Percentiles rank a stretch among this genome's conserved stretches.
phyloP scores from a whole-genome alignment of 2,329 filamentous ascomycete species.

The Fusarium sp. region DNA sequence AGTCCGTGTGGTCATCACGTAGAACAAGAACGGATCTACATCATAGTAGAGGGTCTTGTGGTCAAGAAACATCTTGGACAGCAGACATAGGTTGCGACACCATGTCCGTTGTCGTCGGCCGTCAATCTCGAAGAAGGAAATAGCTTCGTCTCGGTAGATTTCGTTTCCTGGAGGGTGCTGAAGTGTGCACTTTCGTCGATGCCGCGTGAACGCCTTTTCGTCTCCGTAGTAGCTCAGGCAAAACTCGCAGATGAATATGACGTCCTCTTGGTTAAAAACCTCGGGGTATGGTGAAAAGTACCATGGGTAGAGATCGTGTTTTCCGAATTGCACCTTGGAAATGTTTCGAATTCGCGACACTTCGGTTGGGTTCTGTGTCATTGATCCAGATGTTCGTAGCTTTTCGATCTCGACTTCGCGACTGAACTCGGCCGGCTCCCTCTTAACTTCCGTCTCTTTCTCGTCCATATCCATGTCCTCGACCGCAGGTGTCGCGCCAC shows the following conservation, averaged over 20 bases:
- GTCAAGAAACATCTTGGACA: conserved; percentile 96
- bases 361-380: conserved; percentile 99
- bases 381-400: conserved; percentile 90
- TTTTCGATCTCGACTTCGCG: conserved; percentile 96
- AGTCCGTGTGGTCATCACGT: conserved; percentile 92
- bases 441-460: conserved; percentile 56
- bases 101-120: conserved; percentile 93
- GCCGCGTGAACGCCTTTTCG: conserved; percentile 82
- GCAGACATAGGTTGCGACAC: conserved; percentile 93
- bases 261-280: conserved; percentile 85
- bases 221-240: conserved; percentile 92
- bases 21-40: conserved; percentile 98
- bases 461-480: conserved; percentile 69
- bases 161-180: conserved; percentile 97
- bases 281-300: conserved; percentile 98
- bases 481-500: conserved; percentile 56
- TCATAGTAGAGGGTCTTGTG: conserved; percentile 99
- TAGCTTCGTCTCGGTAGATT: conserved; percentile 93
- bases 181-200: conserved; percentile 89
- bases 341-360: conserved; percentile 96
- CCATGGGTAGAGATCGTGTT: conserved; percentile 93
- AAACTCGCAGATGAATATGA: conserved; percentile 97
- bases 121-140: conserved; percentile 98
- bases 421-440: conserved; percentile 69
- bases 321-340: conserved; percentile 92